phyloP scores from a whole-genome alignment of 208 protist species.

The Wallacemonas sp. region DNA sequence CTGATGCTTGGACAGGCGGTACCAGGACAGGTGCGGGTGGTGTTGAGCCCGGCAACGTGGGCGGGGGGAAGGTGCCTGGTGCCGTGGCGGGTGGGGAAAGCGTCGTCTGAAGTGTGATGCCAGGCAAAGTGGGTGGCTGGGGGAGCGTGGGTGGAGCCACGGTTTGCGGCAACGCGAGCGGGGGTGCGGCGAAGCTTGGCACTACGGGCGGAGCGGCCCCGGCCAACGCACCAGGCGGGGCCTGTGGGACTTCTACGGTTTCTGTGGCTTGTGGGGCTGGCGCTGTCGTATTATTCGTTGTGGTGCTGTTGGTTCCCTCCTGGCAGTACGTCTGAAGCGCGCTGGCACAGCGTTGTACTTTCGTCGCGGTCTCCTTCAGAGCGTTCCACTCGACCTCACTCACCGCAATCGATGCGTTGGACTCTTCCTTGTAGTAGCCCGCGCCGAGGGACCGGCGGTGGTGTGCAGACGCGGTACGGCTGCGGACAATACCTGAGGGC shows the following conservation, averaged over 20 bases:
- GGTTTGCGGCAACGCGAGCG: no score
- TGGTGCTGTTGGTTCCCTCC: no score
- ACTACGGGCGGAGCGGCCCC: not conserved
- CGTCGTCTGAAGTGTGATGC: conserved; percentile 1
- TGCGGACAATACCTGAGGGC: not conserved
- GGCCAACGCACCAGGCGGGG: no score
- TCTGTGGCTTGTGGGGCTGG: not conserved
- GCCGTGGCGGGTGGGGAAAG: conserved; percentile 5
- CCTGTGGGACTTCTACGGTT: not conserved
- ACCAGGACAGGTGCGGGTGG: not conserved
- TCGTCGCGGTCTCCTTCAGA: conserved; percentile 30
- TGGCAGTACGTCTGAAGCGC: conserved; percentile 46
- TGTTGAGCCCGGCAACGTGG: not conserved
- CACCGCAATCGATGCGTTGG: conserved; percentile 40
- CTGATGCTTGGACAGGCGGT: not conserved
- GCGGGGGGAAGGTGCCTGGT: not conserved
- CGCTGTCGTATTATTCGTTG: conserved; percentile 2
- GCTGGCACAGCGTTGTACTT: conserved; percentile 32
- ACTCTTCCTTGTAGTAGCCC: conserved; percentile 66
- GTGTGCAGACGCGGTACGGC: not conserved
- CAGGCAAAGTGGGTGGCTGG: not conserved
- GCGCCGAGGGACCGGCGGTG: conserved; percentile 39
- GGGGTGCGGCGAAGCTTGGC: not conserved
- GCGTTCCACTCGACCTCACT: conserved; percentile 45
- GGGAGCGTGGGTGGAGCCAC: not conserved